Conservation (phyloP, 306 rosid species). For the Dalbergia oliveri region DNA sequence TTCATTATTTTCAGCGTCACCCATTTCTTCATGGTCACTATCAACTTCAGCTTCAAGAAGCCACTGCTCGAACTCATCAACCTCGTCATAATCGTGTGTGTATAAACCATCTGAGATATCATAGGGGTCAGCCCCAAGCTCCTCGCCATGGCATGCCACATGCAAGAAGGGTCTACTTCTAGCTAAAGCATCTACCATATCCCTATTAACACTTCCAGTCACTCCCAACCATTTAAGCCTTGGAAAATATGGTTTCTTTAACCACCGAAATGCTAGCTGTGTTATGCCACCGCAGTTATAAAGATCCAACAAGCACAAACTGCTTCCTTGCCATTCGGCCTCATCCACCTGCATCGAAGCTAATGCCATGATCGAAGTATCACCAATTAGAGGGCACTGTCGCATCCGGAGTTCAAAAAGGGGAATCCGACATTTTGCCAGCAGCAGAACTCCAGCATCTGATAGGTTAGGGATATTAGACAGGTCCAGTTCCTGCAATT, state of each 20-base stretch:
- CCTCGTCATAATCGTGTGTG: constrained; percentile 74
- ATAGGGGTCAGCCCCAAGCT: constrained; percentile 77
- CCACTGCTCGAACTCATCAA: constrained; percentile 89
- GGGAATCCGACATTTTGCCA: constrained; percentile 74
- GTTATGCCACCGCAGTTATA: constrained; percentile 93
- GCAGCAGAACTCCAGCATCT: constrained; percentile 69
- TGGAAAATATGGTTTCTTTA: constrained; percentile 94
- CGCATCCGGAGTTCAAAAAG: constrained; percentile 78
- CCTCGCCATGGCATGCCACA: constrained; percentile 86
- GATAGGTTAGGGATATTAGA: constrained; percentile 91
- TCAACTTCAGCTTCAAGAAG: constrained; percentile 71
- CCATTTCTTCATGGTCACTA: constrained; percentile 74
- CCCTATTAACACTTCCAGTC: constrained; percentile 79
- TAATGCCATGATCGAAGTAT: constrained; percentile 84
- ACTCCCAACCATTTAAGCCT: constrained; percentile 95
- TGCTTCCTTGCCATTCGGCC: constrained; percentile 75
- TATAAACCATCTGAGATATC: constrained; percentile 62
- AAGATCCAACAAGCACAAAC: constrained; percentile 80
- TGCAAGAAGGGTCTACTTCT: constrained; percentile 84
- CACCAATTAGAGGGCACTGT: constrained; percentile 85
- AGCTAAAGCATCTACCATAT: constrained; percentile 87
- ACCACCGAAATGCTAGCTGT: constrained; percentile 77
- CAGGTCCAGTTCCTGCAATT: constrained; percentile 81
- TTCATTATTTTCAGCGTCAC: constrained; percentile 63
- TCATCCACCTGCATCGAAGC: constrained; percentile 91